These are phyloP conservation scores for Wickerhamiella bombiphila DNA, from an alignment of 805 yeast species.

Conservation along the genomic window DNA sequence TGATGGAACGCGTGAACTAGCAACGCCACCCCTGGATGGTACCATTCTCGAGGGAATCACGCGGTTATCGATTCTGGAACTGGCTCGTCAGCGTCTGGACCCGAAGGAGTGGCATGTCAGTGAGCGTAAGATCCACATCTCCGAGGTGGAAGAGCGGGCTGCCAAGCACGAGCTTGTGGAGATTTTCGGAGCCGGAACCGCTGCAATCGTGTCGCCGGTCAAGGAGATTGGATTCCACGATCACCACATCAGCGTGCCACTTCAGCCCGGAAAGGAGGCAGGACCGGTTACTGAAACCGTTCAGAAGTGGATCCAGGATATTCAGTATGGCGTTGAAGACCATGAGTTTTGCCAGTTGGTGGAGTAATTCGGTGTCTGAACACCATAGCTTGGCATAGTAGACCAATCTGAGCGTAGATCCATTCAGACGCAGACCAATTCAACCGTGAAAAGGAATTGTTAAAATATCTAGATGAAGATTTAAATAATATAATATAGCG, in stretches of 20 bases:
- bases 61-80: slow-evolving; percentile 68
- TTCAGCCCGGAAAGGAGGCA: slow-evolving; percentile 60
- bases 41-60: slow-evolving; percentile 95
- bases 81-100: slow-evolving; percentile 64
- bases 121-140: slow-evolving; percentile 74
- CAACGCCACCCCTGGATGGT: slow-evolving; percentile 94
- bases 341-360: slow-evolving; percentile 28
- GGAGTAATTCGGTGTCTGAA: slow-evolving; percentile 3
- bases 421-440: too few relatives aligned
- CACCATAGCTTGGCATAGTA: too few relatives aligned
- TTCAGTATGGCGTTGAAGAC: slow-evolving; percentile 77
- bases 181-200: slow-evolving; percentile 96
- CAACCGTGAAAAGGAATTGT: too few relatives aligned
- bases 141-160: slow-evolving; percentile 67
- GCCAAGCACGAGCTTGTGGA: slow-evolving; percentile 73
- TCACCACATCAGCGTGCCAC: slow-evolving; percentile 59
- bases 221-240: slow-evolving; percentile 73
- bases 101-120: slow-evolving; percentile 64
- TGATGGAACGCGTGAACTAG: slow-evolving; percentile 79
- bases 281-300: slow-evolving; percentile 51
- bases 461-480: too few relatives aligned
- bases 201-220: slow-evolving; percentile 92
- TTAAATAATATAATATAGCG: too few relatives aligned
- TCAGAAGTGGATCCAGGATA: slow-evolving; percentile 71
- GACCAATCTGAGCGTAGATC: too few relatives aligned